Percentiles rank a stretch among this genome's conserved stretches.
Evolutionary conservation across 805 yeast genomes (phyloP).

Genomic region (Barnettozyma siamensis): DNA sequence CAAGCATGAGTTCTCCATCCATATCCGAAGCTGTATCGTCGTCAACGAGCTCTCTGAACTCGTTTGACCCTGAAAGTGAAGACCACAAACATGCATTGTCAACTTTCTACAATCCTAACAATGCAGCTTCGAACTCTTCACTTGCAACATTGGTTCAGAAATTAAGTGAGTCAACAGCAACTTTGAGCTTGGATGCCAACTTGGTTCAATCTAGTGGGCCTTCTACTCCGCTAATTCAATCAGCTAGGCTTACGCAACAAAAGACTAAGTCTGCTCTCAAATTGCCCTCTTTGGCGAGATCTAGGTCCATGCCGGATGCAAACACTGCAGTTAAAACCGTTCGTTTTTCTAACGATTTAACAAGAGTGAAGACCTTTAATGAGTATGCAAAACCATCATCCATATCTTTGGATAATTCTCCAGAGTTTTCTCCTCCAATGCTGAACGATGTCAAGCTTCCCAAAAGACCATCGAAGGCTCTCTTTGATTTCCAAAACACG

Average conservation of each 20-base stretch:
- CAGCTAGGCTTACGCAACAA: slow-evolving; percentile 11
- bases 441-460: slow-evolving; percentile 3
- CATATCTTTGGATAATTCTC: slow-evolving; percentile 55
- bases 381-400: slow-evolving; percentile 55
- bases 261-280: slow-evolving; percentile 39
- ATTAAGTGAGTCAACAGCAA: slow-evolving; percentile 20
- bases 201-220: slow-evolving; percentile 5
- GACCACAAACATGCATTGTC: slow-evolving; percentile 14
- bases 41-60: slow-evolving; percentile 17
- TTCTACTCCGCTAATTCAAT: slow-evolving; percentile 8
- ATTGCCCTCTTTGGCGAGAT: slow-evolving; percentile 35
- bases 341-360: slow-evolving; percentile 55
- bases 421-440: slow-evolving; percentile 24
- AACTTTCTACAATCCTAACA: slow-evolving; percentile 5
- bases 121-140: slow-evolving; percentile 18
- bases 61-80: slow-evolving; percentile 19
- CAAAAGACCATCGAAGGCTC: slow-evolving; percentile 17
- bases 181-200: slow-evolving; percentile 13
- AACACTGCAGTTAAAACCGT: slow-evolving; percentile 41
- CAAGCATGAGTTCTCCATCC: slow-evolving; percentile 2
- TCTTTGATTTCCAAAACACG: slow-evolving; percentile 18
- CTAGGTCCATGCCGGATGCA: slow-evolving; percentile 42
- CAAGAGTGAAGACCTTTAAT: slow-evolving; percentile 59
- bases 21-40: slow-evolving; percentile 7
- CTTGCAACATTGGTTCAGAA: slow-evolving; percentile 22